Evolutionary conservation across 2,329 filamentous ascomycete species (phyloP), one percentile per base, ranked within the genome.

Genomic region (Alternaria solani): DNA sequence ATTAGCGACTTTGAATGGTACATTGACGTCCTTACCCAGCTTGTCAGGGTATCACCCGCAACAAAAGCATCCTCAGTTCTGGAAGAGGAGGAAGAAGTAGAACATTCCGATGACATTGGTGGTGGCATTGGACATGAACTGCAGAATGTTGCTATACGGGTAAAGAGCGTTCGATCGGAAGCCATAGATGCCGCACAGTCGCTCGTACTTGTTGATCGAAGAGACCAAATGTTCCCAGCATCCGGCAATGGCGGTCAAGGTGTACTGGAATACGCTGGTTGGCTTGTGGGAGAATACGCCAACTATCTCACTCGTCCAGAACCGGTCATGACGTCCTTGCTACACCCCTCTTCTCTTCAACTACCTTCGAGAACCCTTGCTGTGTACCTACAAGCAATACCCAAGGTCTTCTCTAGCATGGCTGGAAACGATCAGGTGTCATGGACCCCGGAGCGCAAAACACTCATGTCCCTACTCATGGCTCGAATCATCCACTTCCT

Each of bases 1-100:
- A 84, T 99, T 48, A 82, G 86, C 53, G 94, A 99, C 75, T 99
- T 99, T 76, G 94, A 97, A 68, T 99, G 95, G 95, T 98, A 98
- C 77, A 91, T 98, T 66, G 92, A 95, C 67, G 88, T 97, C 28
- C 82, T 99, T 30, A 90, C 92, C 5, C 93, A 97, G 74, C 85
- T 99, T 14, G 88, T 97, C 41, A 88, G 90, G 44, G 81, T 74
- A 85, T 92, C 80, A 83, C 89, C 82, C 7, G 20, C 91, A 82
- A 75, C 79, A 1, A 78, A 75, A 58, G 55, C 61, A 28, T 64
- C 70, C 5, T 43, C 65, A 9, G 36, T 63, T 6, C n/a, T 64
- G 46, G 72, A 74, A 42, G 72, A 74, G 38, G 69, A 74, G 26
- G 70, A 71, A 20, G 76, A 66, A 48, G 51, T 63, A 52, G 69